Evolutionary conservation across 352 stramenopile species (phyloP).

Genomic region (Globisporangium camurandrum): DNA sequence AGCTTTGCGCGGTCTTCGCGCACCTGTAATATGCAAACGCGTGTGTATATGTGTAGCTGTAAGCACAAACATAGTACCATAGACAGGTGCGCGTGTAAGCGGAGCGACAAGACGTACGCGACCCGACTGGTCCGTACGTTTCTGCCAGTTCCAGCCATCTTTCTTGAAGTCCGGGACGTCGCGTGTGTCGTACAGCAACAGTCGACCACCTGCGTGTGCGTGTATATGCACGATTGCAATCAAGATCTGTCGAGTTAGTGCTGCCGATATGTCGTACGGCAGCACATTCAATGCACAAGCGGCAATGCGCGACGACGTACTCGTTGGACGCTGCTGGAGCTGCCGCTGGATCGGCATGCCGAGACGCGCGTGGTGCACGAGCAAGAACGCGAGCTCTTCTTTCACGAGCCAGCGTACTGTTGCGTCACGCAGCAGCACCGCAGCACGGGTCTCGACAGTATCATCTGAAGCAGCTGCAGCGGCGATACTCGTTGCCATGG

Average conservation of each 20-base stretch:
- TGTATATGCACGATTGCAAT: no score
- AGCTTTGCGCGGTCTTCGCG: conserved; percentile 81
- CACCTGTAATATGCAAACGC: no score
- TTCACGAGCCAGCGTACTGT: conserved; percentile 74
- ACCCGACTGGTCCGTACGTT: conserved; percentile 76
- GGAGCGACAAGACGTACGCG: conserved; percentile 24
- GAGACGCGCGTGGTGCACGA: conserved; percentile 42
- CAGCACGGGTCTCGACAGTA: conserved; percentile 21
- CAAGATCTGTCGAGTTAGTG: no score
- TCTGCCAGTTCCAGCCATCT: conserved; percentile 82
- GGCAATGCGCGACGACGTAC: no score
- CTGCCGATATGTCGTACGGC: no score
- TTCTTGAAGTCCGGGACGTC: conserved; percentile 76
- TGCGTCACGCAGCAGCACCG: conserved; percentile 33
- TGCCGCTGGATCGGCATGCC: conserved; percentile 30
- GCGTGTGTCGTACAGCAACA: conserved; percentile 65
- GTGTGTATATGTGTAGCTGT: background rate
- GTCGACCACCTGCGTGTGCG: conserved; percentile 37
- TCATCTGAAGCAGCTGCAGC: background rate
- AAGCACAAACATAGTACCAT: background rate
- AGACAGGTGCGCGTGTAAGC: background rate
- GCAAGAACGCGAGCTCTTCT: conserved; percentile 71
- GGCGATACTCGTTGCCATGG: background rate
- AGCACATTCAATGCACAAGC: background rate
- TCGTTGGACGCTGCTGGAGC: conserved; percentile 43